A percentile compares a stretch with the other conserved stretches of the same genome.
Conservation (phyloP, 164 flowering plant genomes). For the Pachysandra terminalis region DNA sequence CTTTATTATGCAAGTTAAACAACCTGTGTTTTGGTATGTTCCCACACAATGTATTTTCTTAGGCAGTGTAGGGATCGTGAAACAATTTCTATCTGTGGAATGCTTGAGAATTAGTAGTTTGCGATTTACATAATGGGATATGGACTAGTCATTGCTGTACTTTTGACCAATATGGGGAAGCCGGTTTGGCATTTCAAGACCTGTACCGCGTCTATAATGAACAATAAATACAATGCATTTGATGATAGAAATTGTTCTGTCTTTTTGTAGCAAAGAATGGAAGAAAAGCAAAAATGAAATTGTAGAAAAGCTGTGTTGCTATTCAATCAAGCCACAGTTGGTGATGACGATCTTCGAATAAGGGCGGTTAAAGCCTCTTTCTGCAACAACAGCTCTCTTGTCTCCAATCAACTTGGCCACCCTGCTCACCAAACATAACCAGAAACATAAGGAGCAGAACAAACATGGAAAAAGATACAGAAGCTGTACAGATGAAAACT, state of each 20-base stretch:
- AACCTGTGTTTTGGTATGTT: not conserved
- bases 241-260: not conserved
- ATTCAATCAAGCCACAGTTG: slow-evolving; percentile 68
- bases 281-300: not conserved
- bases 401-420: slow-evolving; percentile 94
- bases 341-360: slow-evolving; percentile 77
- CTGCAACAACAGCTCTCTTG: slow-evolving; percentile 91
- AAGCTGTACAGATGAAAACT: not conserved
- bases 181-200: not conserved
- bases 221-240: not conserved
- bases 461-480: not conserved
- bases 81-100: not conserved
- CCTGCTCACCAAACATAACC: slow-evolving; percentile 33
- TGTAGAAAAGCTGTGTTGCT: not conserved
- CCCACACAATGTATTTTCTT: not conserved
- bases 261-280: not conserved
- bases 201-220: not conserved
- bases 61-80: not conserved
- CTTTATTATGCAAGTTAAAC: not conserved
- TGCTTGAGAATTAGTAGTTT: not conserved
- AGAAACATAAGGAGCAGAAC: not conserved
- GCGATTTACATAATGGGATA: not conserved
- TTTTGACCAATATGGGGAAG: not conserved
- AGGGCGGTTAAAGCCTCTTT: slow-evolving; percentile 94
- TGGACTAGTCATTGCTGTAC: not conserved